phyloP scores from a whole-genome alignment of 345 rosid species.

The Dipteronia sinensis region DNA sequence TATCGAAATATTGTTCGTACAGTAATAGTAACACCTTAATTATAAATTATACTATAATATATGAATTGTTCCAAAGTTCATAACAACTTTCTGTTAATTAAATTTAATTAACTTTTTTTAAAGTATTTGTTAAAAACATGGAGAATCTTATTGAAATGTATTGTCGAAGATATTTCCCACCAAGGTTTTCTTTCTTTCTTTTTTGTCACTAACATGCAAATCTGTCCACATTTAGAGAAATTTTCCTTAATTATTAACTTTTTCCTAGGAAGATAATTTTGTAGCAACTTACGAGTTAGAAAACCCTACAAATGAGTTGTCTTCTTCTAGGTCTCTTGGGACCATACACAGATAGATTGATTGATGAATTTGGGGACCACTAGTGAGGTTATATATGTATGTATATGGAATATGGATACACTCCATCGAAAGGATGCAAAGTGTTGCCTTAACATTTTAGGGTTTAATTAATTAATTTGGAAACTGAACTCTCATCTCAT shows the following conservation, averaged over 20 bases:
- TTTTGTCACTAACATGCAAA: background rate
- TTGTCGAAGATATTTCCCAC: background rate
- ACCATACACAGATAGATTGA: constrained; percentile 6
- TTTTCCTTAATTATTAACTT: background rate
- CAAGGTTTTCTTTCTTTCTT: too few species aligned
- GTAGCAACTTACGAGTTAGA: constrained; percentile 7
- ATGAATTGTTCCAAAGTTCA: background rate
- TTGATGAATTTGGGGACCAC: constrained; percentile 13
- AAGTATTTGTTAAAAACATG: background rate
- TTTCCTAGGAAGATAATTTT: background rate
- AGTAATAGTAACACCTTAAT: too few species aligned
- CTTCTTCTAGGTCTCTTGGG: constrained; percentile 17
- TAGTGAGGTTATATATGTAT: background rate
- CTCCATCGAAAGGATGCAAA: background rate
- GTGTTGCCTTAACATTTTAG: background rate
- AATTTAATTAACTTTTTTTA: too few species aligned
- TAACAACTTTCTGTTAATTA: background rate
- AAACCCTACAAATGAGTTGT: constrained; percentile 8
- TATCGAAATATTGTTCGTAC: too few species aligned
- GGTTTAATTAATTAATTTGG: background rate
- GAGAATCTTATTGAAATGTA: background rate
- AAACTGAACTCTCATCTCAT: background rate
- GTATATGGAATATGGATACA: too few species aligned
- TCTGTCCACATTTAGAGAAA: background rate
- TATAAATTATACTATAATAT: too few species aligned